Evolutionary conservation across 2,329 filamentous ascomycete genomes (phyloP).

Genomic region (Rachicladosporium sp.): DNA sequence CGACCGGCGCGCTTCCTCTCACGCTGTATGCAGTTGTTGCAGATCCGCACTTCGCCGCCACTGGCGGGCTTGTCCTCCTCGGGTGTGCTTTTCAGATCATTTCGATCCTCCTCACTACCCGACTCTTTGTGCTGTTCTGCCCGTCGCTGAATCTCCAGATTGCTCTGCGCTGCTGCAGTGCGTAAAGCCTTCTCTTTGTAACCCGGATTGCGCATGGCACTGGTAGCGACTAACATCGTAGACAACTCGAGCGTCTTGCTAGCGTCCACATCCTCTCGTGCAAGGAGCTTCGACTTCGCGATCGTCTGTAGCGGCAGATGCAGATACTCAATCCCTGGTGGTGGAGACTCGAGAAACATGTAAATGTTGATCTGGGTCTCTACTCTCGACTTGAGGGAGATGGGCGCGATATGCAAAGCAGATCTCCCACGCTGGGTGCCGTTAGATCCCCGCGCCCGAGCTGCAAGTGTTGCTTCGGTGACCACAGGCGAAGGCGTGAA

Average conservation of each 20-base stretch:
- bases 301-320: conserved; percentile 85
- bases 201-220: conserved; percentile 67
- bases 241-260: conserved; percentile 68
- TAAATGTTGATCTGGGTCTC: conserved; percentile 92
- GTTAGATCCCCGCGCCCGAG: conserved; percentile 3
- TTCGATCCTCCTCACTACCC: conserved; percentile 27
- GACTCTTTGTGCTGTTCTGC: conserved; percentile 27
- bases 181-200: conserved; percentile 55
- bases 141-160: conserved; percentile 30
- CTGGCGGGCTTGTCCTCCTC: conserved; percentile 65
- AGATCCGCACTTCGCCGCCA: conserved; percentile 90
- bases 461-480: conserved; percentile 16
- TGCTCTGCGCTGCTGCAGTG: conserved; percentile 38
- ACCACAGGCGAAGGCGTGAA: conserved; percentile 25
- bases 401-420: conserved; percentile 24
- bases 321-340: conserved; percentile 62
- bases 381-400: conserved; percentile 64
- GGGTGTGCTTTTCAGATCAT: conserved; percentile 38
- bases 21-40: conserved; percentile 76
- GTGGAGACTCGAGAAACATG: conserved; percentile 64
- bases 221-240: conserved; percentile 79
- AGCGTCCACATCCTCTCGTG: conserved; percentile 56
- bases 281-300: conserved; percentile 81
- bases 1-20: conserved; percentile 83
- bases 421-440: conserved; percentile 13